Conservation (phyloP, 1,139 yeast species). For the Williopsis jadinii region DNA sequence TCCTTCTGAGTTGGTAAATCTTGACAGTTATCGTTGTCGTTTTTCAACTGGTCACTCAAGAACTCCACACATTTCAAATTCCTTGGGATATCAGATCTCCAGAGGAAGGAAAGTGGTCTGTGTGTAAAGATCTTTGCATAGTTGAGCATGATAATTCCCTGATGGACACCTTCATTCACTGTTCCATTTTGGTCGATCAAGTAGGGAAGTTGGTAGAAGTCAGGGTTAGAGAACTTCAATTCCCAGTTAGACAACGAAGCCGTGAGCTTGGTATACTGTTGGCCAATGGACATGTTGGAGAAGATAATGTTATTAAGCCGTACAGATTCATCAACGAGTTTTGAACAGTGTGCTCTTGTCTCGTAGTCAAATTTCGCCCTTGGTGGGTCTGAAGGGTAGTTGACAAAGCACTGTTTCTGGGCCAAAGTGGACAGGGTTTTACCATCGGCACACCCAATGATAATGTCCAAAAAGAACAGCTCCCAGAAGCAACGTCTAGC, state of each 20-base stretch:
- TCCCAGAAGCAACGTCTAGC: constrained; percentile 44
- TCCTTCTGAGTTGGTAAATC: constrained; percentile 23
- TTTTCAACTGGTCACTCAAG: constrained; percentile 18
- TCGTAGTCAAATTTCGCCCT: constrained; percentile 36
- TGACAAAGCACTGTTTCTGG: constrained; percentile 25
- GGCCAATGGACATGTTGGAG: constrained; percentile 30
- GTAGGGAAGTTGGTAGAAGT: constrained; percentile 34
- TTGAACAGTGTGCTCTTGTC: constrained; percentile 40
- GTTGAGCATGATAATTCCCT: constrained; percentile 36
- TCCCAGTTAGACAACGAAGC: constrained; percentile 45
- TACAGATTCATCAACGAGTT: constrained; percentile 41
- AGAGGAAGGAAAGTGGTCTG: constrained; percentile 42
- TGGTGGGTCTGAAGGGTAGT: constrained; percentile 32
- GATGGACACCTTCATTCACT: constrained; percentile 46
- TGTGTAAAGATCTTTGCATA: constrained; percentile 46
- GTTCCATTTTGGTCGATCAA: constrained; percentile 33
- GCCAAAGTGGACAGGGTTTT: constrained; percentile 35
- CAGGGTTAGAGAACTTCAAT: constrained; percentile 37
- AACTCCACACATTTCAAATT: constrained; percentile 33
- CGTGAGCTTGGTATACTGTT: constrained; percentile 31
- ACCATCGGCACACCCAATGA: constrained; percentile 49
- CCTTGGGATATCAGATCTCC: constrained; percentile 41
- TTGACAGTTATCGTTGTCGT: constrained; percentile 15
- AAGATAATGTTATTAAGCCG: constrained; percentile 37
- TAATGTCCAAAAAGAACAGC: constrained; percentile 39